phyloP scores from a whole-genome alignment of 2,329 filamentous ascomycete genomes.

The Nemania serpens region DNA sequence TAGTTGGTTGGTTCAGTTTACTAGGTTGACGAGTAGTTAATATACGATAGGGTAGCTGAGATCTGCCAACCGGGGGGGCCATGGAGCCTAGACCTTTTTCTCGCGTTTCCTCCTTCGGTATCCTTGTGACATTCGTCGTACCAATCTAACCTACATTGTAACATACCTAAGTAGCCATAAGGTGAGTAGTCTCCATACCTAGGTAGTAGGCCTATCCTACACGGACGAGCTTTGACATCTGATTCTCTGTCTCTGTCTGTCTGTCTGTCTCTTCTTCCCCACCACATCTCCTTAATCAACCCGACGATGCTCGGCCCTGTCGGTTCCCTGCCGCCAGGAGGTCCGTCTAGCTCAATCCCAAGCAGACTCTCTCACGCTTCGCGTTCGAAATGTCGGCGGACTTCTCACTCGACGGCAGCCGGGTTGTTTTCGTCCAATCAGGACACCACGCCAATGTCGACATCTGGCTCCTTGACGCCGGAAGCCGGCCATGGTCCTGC shows the following conservation, averaged over 20 bases:
- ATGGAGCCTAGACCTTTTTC: conserved; percentile 22
- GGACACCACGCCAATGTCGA: conserved; percentile 21
- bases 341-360: background rate
- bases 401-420: conserved; percentile 27
- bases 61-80: conserved; percentile 18
- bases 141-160: background rate
- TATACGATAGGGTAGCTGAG: conserved; percentile 20
- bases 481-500: conserved; percentile 32
- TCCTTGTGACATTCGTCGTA: conserved; percentile 13
- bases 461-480: conserved; percentile 33
- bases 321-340: conserved; percentile 23
- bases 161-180: background rate
- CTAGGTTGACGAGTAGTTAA: background rate
- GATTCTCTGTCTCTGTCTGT: conserved; percentile 4
- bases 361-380: conserved; percentile 34
- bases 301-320: conserved; percentile 25
- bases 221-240: background rate
- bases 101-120: conserved; percentile 9
- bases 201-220: background rate
- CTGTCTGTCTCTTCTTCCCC: conserved; percentile 2
- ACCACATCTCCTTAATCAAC: conserved; percentile 19
- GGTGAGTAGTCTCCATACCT: background rate
- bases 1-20: background rate
- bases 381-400: conserved; percentile 36
- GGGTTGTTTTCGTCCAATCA: conserved; percentile 32